phyloP scores from a whole-genome alignment of 768 basidiomycete genomes.

The Mycena maculata region DNA sequence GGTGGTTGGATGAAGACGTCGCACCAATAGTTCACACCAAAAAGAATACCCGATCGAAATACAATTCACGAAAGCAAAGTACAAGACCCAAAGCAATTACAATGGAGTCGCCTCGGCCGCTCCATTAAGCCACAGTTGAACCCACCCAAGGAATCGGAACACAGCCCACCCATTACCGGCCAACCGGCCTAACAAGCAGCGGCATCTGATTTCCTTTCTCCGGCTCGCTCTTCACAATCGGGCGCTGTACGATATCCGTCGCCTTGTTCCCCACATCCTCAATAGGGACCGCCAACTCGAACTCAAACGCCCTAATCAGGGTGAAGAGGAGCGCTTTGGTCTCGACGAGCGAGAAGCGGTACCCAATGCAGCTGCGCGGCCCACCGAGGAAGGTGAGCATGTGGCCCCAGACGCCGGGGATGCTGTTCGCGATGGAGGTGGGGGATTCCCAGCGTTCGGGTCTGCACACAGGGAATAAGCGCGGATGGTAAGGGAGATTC shows the following conservation, averaged over 20 bases:
- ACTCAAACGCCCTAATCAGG: neutral
- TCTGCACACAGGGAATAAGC: constrained; percentile 35
- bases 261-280: neutral
- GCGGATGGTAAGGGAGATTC: neutral
- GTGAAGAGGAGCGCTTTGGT: neutral
- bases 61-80: no score
- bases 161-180: no score
- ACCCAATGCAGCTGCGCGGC: constrained; percentile 56
- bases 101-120: no score
- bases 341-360: constrained; percentile 28
- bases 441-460: constrained; percentile 57
- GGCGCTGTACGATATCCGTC: neutral
- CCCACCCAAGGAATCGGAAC: no score
- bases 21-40: no score
- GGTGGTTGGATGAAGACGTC: no score
- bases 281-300: neutral
- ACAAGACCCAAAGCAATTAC: no score
- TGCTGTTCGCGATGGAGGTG: constrained; percentile 23
- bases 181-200: constrained; percentile 7
- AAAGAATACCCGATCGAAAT: no score
- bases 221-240: constrained; percentile 16
- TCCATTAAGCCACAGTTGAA: no score
- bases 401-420: constrained; percentile 56
- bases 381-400: constrained; percentile 56
- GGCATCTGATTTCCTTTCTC: constrained; percentile 21